Base-by-base conservation (phyloP, 768 basidiomycete genomes). In the Auricularia auricula-judae region DNA sequence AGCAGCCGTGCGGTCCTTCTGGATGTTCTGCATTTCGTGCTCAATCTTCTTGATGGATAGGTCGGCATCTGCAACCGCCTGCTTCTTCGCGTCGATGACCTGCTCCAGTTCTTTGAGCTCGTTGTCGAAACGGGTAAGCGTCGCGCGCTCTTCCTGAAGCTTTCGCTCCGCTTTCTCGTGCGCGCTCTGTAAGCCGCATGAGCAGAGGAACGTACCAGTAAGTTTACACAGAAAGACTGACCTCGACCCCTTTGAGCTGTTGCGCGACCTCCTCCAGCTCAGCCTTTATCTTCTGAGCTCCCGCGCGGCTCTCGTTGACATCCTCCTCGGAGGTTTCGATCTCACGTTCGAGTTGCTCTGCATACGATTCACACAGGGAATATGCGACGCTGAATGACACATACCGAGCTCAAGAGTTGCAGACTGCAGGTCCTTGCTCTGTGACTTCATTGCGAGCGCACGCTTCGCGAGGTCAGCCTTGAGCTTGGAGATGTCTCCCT, bases 341-440 rank as follows among this genome's bases (percentile, higher is more conserved):
- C 68, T 95, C 92, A 39, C 78, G 77, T 69, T 89, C 85, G n/a
- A 89, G 77, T 83, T 93, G 91, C 68, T 93, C 92, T 93, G 68
- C 61, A 44, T 29, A 34, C 29, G 29, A 29, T 29, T 29, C 29
- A 3, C 29, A 29, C 29, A 29, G 29, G 29, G 3, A 29, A 29
- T 29, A 29, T 29, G 2, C 29, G 29, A 29, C 29, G 29, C 29
- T 29, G 29, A 29, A 29, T 29, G 29, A 62, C 43, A 47, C 86
- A 54, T 67, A 96, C 95, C 89, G n/a, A 93, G 78, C 71, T 98
- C 96, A 7, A 98, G 82, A 36, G 80, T 80, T 1, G 87, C 88
- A 0, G 93, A 92, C 71, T 98, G 94, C 29, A 89, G 79, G 65
- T 95, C 93, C 76, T 91, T 93, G 71, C 97, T 93, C 67, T 87